phyloP scores from a whole-genome alignment of 2,329 filamentous ascomycete species.

The Ceratocystis destructans region DNA sequence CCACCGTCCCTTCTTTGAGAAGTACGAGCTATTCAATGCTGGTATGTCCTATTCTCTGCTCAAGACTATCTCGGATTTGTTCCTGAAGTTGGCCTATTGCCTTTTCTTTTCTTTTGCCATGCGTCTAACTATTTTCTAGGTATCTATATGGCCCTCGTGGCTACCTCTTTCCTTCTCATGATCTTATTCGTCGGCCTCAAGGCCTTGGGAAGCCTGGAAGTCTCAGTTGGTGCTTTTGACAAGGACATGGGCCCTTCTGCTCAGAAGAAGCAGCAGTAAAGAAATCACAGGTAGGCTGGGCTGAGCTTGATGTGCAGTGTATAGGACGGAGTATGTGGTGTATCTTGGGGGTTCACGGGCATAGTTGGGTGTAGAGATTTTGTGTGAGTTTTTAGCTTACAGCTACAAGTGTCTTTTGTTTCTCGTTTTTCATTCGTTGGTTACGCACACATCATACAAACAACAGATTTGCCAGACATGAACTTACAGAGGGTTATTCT shows the following conservation, averaged over 20 bases:
- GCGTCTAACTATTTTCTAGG: conserved; percentile 35
- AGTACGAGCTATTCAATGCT: conserved; percentile 87
- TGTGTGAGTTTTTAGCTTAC: background rate
- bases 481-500: background rate
- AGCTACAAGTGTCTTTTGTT: background rate
- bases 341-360: background rate
- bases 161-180: conserved; percentile 54
- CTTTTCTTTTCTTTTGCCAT: background rate
- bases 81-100: background rate
- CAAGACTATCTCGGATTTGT: background rate
- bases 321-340: background rate
- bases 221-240: conserved; percentile 89
- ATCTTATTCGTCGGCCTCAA: conserved; percentile 68
- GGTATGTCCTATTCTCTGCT: conserved; percentile 38
- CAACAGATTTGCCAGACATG: background rate
- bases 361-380: background rate
- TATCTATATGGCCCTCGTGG: conserved; percentile 75
- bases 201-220: conserved; percentile 66
- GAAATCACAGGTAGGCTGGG: background rate
- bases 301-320: background rate
- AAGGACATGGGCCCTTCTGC: conserved; percentile 86
- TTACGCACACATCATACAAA: background rate
- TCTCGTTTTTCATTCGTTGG: background rate
- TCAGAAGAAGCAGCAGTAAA: conserved; percentile 54
- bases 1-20: conserved; percentile 59